Conservation (phyloP, 371 early-diverging fungal genomes). For the Mucor indicus region DNA sequence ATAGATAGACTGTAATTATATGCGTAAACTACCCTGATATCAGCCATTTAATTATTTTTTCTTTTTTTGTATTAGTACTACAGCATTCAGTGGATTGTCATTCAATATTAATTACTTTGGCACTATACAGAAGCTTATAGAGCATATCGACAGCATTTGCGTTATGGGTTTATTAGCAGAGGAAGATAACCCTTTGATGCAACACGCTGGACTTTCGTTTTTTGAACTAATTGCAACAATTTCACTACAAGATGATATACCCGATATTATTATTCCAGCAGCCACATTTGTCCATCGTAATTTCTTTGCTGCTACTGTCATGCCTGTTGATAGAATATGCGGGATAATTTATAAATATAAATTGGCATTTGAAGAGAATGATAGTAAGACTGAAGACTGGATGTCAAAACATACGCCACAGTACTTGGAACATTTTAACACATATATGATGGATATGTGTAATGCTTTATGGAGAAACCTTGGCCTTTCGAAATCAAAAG, state of each 20-base stretch:
- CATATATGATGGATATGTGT: slow-evolving; percentile 57
- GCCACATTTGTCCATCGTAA: slow-evolving; percentile 47
- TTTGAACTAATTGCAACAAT: slow-evolving; percentile 52
- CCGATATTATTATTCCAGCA: slow-evolving; percentile 53
- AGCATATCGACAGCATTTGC: slow-evolving; percentile 46
- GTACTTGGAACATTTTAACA: slow-evolving; percentile 54
- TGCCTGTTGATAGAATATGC: slow-evolving; percentile 56
- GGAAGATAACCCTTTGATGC: slow-evolving; percentile 43
- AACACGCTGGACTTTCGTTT: slow-evolving; percentile 55
- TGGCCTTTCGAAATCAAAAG: slow-evolving; percentile 34
- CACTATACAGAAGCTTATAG: slow-evolving; percentile 45
- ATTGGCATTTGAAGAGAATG: slow-evolving; percentile 38
- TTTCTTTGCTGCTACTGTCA: slow-evolving; percentile 50
- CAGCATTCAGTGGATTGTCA: slow-evolving; percentile 44
- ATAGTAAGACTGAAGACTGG: slow-evolving; percentile 25
- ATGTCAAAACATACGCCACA: slow-evolving; percentile 37
- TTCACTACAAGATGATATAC: slow-evolving; percentile 40
- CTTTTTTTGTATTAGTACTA: slow-evolving; percentile 22
- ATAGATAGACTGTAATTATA: slow-evolving; percentile 33
- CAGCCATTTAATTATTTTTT: background rate
- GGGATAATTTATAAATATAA: slow-evolving; percentile 51
- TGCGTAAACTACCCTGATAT: background rate
- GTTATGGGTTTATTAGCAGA: slow-evolving; percentile 41
- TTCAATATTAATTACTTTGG: slow-evolving; percentile 49
- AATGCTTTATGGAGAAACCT: slow-evolving; percentile 53